Evolutionary conservation across 2,329 filamentous ascomycete species (phyloP).

Genomic region (Ophiobolus disseminans): DNA sequence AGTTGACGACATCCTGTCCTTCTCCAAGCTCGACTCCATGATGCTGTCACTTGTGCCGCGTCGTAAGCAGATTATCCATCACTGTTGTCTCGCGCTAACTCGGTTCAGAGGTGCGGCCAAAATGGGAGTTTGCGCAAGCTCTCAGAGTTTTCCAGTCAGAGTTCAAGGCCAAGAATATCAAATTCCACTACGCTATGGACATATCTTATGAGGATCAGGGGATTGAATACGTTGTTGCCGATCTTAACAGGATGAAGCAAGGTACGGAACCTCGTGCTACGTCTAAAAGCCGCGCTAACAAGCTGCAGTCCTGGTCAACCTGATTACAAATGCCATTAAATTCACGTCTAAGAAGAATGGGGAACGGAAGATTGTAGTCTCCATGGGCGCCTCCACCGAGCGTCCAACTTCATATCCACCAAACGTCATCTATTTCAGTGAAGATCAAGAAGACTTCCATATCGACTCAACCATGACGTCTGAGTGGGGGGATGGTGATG

Average conservation of each 20-base stretch:
- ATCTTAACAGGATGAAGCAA: constrained; percentile 49
- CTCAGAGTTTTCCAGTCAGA: constrained; percentile 53
- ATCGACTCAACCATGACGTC: constrained; percentile 51
- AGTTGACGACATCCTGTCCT: constrained; percentile 57
- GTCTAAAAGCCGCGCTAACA: constrained; percentile 9
- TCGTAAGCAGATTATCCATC: constrained; percentile 20
- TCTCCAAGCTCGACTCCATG: constrained; percentile 58
- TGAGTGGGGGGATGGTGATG: constrained; percentile 52
- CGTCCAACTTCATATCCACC: constrained; percentile 53
- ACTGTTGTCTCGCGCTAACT: constrained; percentile 4
- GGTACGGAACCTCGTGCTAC: constrained; percentile 16
- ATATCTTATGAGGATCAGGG: constrained; percentile 48
- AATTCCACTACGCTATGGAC: constrained; percentile 51
- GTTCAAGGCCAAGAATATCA: constrained; percentile 47
- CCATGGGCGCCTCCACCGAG: constrained; percentile 48
- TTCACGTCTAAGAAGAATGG: constrained; percentile 53
- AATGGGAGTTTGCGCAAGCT: constrained; percentile 47
- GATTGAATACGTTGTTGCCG: constrained; percentile 49
- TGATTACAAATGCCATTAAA: constrained; percentile 58
- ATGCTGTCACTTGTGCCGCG: constrained; percentile 49
- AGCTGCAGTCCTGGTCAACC: constrained; percentile 48
- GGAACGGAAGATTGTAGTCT: constrained; percentile 50
- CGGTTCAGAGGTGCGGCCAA: constrained; percentile 36
- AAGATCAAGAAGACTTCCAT: constrained; percentile 44
- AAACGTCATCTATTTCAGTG: constrained; percentile 53